Evolutionary conservation across 2,329 filamentous ascomycete genomes (phyloP), one percentile per base, ranked within the genome.

Genomic region (Cladophialophora yegresii): DNA sequence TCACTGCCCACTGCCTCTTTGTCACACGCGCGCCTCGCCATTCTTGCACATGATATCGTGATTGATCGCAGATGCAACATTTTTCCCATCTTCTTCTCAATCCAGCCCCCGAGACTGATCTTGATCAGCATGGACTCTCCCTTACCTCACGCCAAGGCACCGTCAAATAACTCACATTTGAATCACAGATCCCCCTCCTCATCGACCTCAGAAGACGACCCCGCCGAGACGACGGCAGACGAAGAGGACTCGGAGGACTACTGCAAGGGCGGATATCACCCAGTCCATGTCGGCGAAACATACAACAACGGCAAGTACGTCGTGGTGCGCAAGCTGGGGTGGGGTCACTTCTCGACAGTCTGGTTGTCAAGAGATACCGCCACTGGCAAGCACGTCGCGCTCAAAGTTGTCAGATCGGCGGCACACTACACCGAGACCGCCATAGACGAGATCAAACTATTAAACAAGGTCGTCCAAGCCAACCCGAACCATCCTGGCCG

Each of bases 181-280:
- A 83, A 86, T 79, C 88, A 80, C 83, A 84, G 88, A 72, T 93
- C 92, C 67, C 90, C 91, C 65, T 89, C 89, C 58, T 90, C 90
- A 59, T 86, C 87, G 62, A 90, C 90, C 54, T 88, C 87, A 72
- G 92, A 93, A 79, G 93, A 96, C 76, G 84, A 86, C 72, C 68
- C 70, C 50, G 87, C 89, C 77, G 93, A 97, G 74, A 93, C 95
- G 76, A 96, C 93, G 45, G 93, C 93, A 75, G 95, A 98, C 76
- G 95, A 99, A 80, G 95, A 99, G 80, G 95, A 99, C 79, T 96
- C 92, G 54, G 93, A 98, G 79, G 95, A 99, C 79, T 99, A 99
- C 82, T 97, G 93, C 85, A 98, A 98, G 80, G 95, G 95, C 74
- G 95, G 95, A 66, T 99, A 98, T 78, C 95, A 99, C 76, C 95